Percentiles rank a stretch among this genome's conserved stretches.
phyloP scores from a whole-genome alignment of 345 rosid genomes.

The Abelmoschus esculentus region DNA sequence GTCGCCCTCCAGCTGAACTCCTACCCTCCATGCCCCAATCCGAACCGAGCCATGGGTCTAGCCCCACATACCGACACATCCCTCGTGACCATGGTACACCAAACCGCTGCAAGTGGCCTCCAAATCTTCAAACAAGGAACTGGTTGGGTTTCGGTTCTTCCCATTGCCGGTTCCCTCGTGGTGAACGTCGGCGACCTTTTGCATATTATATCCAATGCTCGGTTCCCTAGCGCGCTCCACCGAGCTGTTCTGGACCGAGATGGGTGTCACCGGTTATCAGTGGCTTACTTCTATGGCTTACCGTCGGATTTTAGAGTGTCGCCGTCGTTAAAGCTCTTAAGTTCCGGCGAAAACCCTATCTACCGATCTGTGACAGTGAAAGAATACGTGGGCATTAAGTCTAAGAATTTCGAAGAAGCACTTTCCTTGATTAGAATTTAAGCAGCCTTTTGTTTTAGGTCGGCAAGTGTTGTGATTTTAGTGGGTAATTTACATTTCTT shows the following conservation, averaged over 20 bases:
- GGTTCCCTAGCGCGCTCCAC: slow-evolving; percentile 47
- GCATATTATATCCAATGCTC: slow-evolving; percentile 63
- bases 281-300: slow-evolving; percentile 55
- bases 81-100: slow-evolving; percentile 61
- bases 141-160: slow-evolving; percentile 64
- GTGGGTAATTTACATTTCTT: no score
- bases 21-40: slow-evolving; percentile 76
- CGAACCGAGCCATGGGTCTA: slow-evolving; percentile 60
- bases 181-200: slow-evolving; percentile 86
- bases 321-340: slow-evolving; percentile 32
- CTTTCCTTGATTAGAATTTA: slow-evolving; percentile 40
- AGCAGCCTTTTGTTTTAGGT: background rate
- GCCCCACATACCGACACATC: slow-evolving; percentile 86
- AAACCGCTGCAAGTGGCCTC: slow-evolving; percentile 43
- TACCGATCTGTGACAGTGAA: slow-evolving; percentile 45
- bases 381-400: slow-evolving; percentile 52
- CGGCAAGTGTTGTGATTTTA: no score
- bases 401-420: slow-evolving; percentile 43
- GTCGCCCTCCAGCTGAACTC: slow-evolving; percentile 65
- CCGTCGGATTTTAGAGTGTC: slow-evolving; percentile 35
- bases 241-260: slow-evolving; percentile 49
- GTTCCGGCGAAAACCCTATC: slow-evolving; percentile 18
- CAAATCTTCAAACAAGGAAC: slow-evolving; percentile 46
- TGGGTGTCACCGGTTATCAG: slow-evolving; percentile 46
- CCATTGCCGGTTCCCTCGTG: slow-evolving; percentile 47